Conservation (phyloP, 139 green algal genomes). For the Picochlorum sp. region DNA sequence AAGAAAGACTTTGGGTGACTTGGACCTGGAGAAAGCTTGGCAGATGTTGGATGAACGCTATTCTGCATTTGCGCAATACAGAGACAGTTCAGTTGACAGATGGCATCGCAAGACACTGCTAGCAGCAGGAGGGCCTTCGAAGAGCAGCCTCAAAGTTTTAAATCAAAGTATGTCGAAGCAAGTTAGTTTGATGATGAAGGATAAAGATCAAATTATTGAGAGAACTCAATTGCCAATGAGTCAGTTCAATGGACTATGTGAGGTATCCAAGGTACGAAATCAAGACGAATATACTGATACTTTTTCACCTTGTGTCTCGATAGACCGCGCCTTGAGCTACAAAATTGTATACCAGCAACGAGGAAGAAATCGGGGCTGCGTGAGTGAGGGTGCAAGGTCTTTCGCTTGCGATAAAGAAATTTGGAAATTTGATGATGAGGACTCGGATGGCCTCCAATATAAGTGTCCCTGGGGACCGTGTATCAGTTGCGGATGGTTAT, state of each 20-base stretch:
- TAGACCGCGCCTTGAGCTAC: too few species aligned
- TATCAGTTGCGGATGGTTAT: too few species aligned
- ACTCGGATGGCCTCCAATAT: too few species aligned
- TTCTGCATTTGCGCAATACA: slow-evolving; percentile 31
- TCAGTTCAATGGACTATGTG: neutral
- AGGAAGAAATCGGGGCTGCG: too few species aligned
- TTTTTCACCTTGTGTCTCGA: too few species aligned
- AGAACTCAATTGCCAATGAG: slow-evolving; percentile 30
- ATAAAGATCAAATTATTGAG: slow-evolving; percentile 26
- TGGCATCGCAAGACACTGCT: slow-evolving; percentile 74
- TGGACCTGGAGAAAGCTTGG: slow-evolving; percentile 32
- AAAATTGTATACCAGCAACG: too few species aligned
- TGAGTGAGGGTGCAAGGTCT: slow-evolving; percentile 7
- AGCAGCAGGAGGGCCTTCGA: slow-evolving; percentile 23
- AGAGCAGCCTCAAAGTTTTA: slow-evolving; percentile 45
- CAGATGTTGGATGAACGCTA: slow-evolving; percentile 7
- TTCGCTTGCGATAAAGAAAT: slow-evolving; percentile 19
- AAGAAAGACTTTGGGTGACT: neutral
- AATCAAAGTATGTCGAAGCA: slow-evolving; percentile 61
- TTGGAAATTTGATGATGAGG: slow-evolving; percentile 5
- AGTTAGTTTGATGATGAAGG: slow-evolving; percentile 31
- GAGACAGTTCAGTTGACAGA: slow-evolving; percentile 59
- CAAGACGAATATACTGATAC: too few species aligned
- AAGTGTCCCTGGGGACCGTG: too few species aligned
- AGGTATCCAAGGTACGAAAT: too few species aligned